Conservation (phyloP, 2,329 filamentous ascomycete species). For the Microthyrium microscopicum region DNA sequence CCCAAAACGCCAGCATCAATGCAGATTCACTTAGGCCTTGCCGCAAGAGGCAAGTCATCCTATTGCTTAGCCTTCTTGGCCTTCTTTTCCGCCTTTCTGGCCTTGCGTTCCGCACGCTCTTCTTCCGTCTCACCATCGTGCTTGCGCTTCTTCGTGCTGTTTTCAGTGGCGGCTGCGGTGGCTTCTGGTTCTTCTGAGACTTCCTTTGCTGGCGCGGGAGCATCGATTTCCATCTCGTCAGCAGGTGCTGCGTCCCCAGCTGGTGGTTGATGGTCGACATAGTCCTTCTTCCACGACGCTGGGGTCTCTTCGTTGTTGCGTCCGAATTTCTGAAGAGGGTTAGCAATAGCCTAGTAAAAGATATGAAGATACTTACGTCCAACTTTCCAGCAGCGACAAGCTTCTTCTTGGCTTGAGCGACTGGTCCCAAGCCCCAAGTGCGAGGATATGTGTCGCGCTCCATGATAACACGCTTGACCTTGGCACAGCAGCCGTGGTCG, state of each 20-base stretch:
- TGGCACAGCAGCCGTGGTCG: constrained; percentile 93
- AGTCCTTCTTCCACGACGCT: constrained; percentile 78
- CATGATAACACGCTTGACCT: constrained; percentile 99
- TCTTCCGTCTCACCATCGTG: constrained; percentile 24
- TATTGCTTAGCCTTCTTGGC: constrained; percentile 3
- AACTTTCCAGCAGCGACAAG: constrained; percentile 96
- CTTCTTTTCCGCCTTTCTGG: constrained; percentile 25
- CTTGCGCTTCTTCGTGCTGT: constrained; percentile 30
- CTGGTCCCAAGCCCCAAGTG: constrained; percentile 88
- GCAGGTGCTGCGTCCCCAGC: constrained; percentile 19
- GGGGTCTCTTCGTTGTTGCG: constrained; percentile 85
- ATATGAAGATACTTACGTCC: constrained; percentile 38
- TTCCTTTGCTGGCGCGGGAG: constrained; percentile 16
- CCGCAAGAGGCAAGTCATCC: neutral
- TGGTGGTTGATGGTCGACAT: constrained; percentile 69
- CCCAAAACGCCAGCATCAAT: too few relatives aligned
- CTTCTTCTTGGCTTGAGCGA: constrained; percentile 97
- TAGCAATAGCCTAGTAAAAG: constrained; percentile 14
- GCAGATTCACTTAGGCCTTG: too few relatives aligned
- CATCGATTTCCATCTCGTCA: constrained; percentile 23
- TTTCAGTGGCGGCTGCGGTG: neutral
- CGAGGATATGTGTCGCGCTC: constrained; percentile 95
- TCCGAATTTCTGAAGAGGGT: constrained; percentile 57
- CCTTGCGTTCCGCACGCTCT: constrained; percentile 27
- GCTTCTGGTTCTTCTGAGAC: neutral